A percentile compares a stretch with the other conserved stretches of the same genome.
Conservation (phyloP, 257 asterid species). For the Henckelia pumila region DNA sequence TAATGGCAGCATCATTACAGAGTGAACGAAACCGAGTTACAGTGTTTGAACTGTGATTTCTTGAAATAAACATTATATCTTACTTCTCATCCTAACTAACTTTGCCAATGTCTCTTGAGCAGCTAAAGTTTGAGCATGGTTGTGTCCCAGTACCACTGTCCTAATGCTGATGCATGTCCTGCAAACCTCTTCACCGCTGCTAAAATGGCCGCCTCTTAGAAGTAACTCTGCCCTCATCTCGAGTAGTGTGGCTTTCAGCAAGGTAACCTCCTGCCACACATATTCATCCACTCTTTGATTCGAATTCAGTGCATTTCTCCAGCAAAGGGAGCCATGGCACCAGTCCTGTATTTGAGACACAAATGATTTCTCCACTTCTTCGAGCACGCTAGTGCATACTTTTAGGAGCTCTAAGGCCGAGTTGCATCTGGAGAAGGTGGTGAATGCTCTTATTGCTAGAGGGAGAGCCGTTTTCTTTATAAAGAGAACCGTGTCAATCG, state of each 20-base stretch:
- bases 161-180: conserved; percentile 78
- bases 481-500: conserved; percentile 65
- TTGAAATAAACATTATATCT: conserved; percentile 37
- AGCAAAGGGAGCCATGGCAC: conserved; percentile 71
- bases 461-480: conserved; percentile 68
- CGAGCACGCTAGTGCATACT: conserved; percentile 83
- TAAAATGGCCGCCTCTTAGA: conserved; percentile 74
- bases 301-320: conserved; percentile 65
- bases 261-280: conserved; percentile 85
- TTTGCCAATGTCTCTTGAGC: conserved; percentile 89
- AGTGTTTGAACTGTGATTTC: not conserved
- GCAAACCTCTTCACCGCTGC: conserved; percentile 77
- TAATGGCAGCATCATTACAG: conserved; percentile 22
- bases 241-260: conserved; percentile 63
- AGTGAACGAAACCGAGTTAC: conserved; percentile 36
- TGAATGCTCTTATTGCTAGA: conserved; percentile 55
- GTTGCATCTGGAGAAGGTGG: conserved; percentile 67
- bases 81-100: conserved; percentile 86
- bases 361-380: conserved; percentile 78
- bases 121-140: conserved; percentile 72
- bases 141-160: conserved; percentile 83
- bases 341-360: conserved; percentile 63
- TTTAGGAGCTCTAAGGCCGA: conserved; percentile 78
- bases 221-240: conserved; percentile 72
- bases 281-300: conserved; percentile 69